Base-by-base conservation (phyloP, 2,329 filamentous ascomycete species). In the Aspergillus sp. region DNA sequence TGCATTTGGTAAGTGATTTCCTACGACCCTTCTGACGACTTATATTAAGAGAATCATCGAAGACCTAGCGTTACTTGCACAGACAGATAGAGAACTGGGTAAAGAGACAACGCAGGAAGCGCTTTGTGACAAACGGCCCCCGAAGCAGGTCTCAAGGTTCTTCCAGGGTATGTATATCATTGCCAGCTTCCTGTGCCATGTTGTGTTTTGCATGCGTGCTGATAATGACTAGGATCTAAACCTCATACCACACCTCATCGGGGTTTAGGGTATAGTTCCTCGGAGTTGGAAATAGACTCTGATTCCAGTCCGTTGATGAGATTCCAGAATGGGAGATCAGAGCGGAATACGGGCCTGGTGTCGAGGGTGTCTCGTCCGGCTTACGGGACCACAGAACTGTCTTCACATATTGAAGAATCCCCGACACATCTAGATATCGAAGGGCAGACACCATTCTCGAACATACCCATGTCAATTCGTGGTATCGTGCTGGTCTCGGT, bases 401-500 rank as follows among this genome's bases (percentile, higher is more conserved):
- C 40, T 30, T 41, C 29, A 10, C 40, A 41, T 27, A 29, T 28
- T 3, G 40, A 41, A 4, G 4, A 5, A 3, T 32, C 26, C 1
- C 7, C 30, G 5, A 39, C 38, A 5, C 40, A 46, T 30, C 26
- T 10, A 5, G 49, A 44, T 8, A 7, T 42, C 1, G 48, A 43
- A 2, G 1, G 12, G 36, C 26, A 12, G 19, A 36, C 26, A 7
- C 45, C 47, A 3, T 65, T 62, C n/a, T 41, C 51, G 46, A 50
- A 68, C 47, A 52, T 63, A 30, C 54, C 57, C 48, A 39, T 58
- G 29, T 55, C 68, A 1, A 69, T 79, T 40, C 77, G 80, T 62
- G 82, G 81, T 0, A 82, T 86, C 49, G 68, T 71, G 35, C 73
- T 85, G 9, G 68, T 85, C 10, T 73, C 80, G 9, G 72, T 77